Percentiles rank a stretch among this genome's conserved stretches.
Conservation (phyloP, 2,329 filamentous ascomycete species). For the Calonectria pseudoreteaudii region DNA sequence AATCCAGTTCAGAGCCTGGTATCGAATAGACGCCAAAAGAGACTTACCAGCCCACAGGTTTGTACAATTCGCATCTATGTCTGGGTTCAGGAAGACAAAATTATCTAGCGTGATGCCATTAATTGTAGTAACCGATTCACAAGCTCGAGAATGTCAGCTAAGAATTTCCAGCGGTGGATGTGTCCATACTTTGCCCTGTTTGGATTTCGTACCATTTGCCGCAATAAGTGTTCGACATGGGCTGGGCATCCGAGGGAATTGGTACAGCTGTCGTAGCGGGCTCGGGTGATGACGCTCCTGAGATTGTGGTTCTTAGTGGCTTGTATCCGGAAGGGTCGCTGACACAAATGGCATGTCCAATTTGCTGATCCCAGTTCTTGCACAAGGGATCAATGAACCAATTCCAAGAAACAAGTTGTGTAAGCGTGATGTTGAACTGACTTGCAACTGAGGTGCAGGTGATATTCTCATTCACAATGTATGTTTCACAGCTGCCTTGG, state of each 20-base stretch:
- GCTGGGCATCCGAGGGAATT: background rate
- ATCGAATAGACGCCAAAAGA: no score
- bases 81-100: background rate
- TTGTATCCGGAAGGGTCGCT: background rate
- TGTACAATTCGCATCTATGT: conserved; percentile 17
- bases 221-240: background rate
- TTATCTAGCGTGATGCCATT: background rate
- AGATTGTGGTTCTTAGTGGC: background rate
- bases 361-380: background rate
- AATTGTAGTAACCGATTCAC: background rate
- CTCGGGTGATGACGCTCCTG: background rate
- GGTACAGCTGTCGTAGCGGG: background rate
- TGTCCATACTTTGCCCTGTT: background rate
- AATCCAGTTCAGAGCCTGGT: background rate
- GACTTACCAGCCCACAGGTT: conserved; percentile 13
- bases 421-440: background rate
- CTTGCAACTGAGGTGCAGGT: background rate
- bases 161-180: background rate
- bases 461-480: background rate
- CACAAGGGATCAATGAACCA: background rate
- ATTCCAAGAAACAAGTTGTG: background rate
- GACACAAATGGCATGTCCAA: background rate
- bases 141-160: no score
- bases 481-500: background rate
- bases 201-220: background rate